phyloP scores from a whole-genome alignment of 805 yeast species.

The Candida manassasensis region DNA sequence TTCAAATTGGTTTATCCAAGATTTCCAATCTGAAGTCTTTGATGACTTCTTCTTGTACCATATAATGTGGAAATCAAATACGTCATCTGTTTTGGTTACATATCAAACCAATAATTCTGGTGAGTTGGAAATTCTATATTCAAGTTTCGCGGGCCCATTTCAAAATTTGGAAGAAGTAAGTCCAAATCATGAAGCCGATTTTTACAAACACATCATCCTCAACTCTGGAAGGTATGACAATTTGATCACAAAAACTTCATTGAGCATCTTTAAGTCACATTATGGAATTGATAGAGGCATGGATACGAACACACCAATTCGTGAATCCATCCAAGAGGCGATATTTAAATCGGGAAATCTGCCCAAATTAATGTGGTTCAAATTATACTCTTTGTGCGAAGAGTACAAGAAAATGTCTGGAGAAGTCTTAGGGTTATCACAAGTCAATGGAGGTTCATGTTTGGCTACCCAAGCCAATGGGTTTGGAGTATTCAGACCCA shows the following conservation, averaged over 20 bases:
- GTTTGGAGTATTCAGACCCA: slow-evolving; percentile 25
- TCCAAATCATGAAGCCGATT: slow-evolving; percentile 28
- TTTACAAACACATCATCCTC: slow-evolving; percentile 43
- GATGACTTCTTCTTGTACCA: slow-evolving; percentile 18
- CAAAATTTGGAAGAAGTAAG: slow-evolving; percentile 16
- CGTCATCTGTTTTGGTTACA: slow-evolving; percentile 42
- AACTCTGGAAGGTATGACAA: slow-evolving; percentile 46
- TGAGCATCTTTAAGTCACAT: slow-evolving; percentile 47
- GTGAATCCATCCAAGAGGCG: slow-evolving; percentile 27
- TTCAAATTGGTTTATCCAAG: slow-evolving; percentile 47
- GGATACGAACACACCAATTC: slow-evolving; percentile 11
- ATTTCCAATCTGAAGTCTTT: slow-evolving; percentile 15
- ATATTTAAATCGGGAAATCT: slow-evolving; percentile 20
- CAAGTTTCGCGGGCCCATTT: slow-evolving; percentile 8
- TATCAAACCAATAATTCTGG: slow-evolving; percentile 12
- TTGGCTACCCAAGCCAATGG: slow-evolving; percentile 31
- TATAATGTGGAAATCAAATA: slow-evolving; percentile 62
- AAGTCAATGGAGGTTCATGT: slow-evolving; percentile 8
- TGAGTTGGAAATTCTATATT: slow-evolving; percentile 11
- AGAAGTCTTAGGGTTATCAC: slow-evolving; percentile 54
- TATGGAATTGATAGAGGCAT: slow-evolving; percentile 7
- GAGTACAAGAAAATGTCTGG: slow-evolving; percentile 60
- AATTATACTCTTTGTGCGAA: slow-evolving; percentile 65
- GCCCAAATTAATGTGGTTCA: slow-evolving; percentile 55
- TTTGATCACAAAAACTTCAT: slow-evolving; percentile 47